These are phyloP conservation scores for Casuarina glauca DNA, from an alignment of 306 rosid genomes.

Conservation along the genomic window DNA sequence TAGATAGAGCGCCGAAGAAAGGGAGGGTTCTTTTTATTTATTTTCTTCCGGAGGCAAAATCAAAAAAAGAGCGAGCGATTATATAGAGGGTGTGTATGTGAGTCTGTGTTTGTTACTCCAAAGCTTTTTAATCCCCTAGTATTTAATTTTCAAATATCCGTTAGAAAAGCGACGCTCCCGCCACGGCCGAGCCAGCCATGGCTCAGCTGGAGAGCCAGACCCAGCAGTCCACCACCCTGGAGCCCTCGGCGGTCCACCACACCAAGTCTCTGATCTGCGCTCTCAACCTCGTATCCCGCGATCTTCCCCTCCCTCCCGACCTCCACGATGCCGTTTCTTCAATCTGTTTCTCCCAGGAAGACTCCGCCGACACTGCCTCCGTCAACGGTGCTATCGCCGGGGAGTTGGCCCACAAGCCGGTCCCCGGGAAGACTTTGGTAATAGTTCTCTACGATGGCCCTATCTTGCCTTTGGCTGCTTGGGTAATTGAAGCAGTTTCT, in stretches of 20 bases:
- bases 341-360: conserved; percentile 38
- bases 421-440: conserved; percentile 30
- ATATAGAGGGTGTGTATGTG: conserved; percentile 15
- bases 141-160: conserved; percentile 40
- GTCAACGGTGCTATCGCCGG: not conserved
- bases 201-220: conserved; percentile 59
- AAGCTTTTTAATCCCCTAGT: conserved; percentile 10
- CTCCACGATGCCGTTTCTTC: conserved; percentile 73
- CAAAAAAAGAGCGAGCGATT: conserved; percentile 13
- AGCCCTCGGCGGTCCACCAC: conserved; percentile 24
- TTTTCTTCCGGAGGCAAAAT: conserved; percentile 18
- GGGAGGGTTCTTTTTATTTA: not conserved
- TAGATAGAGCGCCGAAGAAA: conserved; percentile 41
- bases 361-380: not conserved
- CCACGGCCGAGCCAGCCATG: conserved; percentile 53
- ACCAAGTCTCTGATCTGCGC: conserved; percentile 82
- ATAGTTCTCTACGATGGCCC: conserved; percentile 2
- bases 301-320: conserved; percentile 85
- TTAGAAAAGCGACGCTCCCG: conserved; percentile 56
- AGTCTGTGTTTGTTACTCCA: conserved; percentile 17
- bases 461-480: conserved; percentile 3
- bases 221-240: conserved; percentile 11
- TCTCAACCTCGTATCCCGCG: conserved; percentile 85
- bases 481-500: conserved; percentile 20
- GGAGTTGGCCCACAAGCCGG: conserved; percentile 7